These are phyloP conservation scores for Lizonia empirigonia DNA, from an alignment of 2,329 filamentous ascomycete genomes.

Conservation along the genomic window DNA sequence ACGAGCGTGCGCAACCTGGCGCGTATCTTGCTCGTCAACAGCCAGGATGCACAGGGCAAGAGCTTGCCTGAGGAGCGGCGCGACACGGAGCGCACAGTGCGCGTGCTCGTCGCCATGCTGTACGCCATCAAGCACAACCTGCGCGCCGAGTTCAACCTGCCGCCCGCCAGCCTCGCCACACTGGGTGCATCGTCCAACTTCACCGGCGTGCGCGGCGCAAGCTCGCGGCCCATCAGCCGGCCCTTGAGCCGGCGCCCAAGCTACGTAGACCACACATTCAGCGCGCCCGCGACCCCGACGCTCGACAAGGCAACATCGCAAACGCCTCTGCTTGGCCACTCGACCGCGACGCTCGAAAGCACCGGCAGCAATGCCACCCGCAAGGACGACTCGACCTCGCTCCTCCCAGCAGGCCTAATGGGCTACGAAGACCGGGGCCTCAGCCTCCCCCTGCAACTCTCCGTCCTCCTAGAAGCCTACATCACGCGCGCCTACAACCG, in stretches of 20 bases:
- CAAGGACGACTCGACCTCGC: slow-evolving; percentile 56
- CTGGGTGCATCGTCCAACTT: slow-evolving; percentile 21
- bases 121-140: slow-evolving; percentile 70
- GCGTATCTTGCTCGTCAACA: slow-evolving; percentile 60
- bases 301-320: slow-evolving; percentile 9
- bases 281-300: slow-evolving; percentile 15
- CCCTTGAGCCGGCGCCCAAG: slow-evolving; percentile 30
- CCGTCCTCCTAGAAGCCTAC: slow-evolving; percentile 64
- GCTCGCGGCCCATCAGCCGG: slow-evolving; percentile 20
- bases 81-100: slow-evolving; percentile 64
- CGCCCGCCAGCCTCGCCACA: slow-evolving; percentile 39
- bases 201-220: slow-evolving; percentile 18
- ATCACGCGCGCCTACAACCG: slow-evolving; percentile 62
- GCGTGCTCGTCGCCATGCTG: slow-evolving; percentile 65
- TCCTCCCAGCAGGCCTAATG: slow-evolving; percentile 58
- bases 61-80: slow-evolving; percentile 51
- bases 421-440: slow-evolving; percentile 64
- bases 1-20: slow-evolving; percentile 66
- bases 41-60: slow-evolving; percentile 32
- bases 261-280: slow-evolving; percentile 29
- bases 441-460: slow-evolving; percentile 64
- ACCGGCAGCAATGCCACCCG: slow-evolving; percentile 40
- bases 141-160: slow-evolving; percentile 63
- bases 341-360: slow-evolving; percentile 28
- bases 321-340: slow-evolving; percentile 29